These are phyloP conservation scores for Ophiostoma triangulosporum DNA, from an alignment of 2,329 filamentous ascomycete species.

Conservation along the genomic window DNA sequence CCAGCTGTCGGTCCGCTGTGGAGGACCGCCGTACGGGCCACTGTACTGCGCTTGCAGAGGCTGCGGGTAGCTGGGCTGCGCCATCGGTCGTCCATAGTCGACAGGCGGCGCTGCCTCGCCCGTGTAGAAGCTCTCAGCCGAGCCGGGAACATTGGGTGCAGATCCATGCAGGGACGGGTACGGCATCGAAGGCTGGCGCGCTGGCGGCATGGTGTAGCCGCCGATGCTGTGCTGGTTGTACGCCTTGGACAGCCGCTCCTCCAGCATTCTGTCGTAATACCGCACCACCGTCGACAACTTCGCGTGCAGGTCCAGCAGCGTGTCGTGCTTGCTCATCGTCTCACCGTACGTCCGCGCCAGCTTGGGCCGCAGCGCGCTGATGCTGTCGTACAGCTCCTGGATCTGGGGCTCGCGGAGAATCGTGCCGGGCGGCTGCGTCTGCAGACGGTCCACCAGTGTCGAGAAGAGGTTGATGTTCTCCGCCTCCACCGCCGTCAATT, in stretches of 20 bases:
- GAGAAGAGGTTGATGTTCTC: slow-evolving; percentile 97
- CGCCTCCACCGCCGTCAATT: slow-evolving; percentile 82
- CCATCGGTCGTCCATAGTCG: slow-evolving; percentile 28
- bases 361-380: slow-evolving; percentile 85
- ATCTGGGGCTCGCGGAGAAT: slow-evolving; percentile 96
- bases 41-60: not conserved
- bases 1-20: slow-evolving; percentile 40
- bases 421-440: slow-evolving; percentile 89
- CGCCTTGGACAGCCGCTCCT: slow-evolving; percentile 84
- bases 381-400: slow-evolving; percentile 94
- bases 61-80: not conserved
- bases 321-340: slow-evolving; percentile 99
- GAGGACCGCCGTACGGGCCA: slow-evolving; percentile 30
- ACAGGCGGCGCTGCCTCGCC: slow-evolving; percentile 36
- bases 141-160: slow-evolving; percentile 31
- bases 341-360: slow-evolving; percentile 91
- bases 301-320: slow-evolving; percentile 81
- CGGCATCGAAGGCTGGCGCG: slow-evolving; percentile 41
- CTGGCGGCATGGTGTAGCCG: slow-evolving; percentile 44
- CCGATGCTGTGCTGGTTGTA: slow-evolving; percentile 70
- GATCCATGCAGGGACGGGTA: slow-evolving; percentile 56
- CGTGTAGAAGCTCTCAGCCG: slow-evolving; percentile 72
- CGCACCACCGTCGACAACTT: slow-evolving; percentile 93
- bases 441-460: slow-evolving; percentile 82
- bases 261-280: slow-evolving; percentile 96